Percentiles rank a stretch among this genome's conserved stretches.
Conservation (phyloP, 2,329 filamentous ascomycete species). For the Aureobasidium zeae region DNA sequence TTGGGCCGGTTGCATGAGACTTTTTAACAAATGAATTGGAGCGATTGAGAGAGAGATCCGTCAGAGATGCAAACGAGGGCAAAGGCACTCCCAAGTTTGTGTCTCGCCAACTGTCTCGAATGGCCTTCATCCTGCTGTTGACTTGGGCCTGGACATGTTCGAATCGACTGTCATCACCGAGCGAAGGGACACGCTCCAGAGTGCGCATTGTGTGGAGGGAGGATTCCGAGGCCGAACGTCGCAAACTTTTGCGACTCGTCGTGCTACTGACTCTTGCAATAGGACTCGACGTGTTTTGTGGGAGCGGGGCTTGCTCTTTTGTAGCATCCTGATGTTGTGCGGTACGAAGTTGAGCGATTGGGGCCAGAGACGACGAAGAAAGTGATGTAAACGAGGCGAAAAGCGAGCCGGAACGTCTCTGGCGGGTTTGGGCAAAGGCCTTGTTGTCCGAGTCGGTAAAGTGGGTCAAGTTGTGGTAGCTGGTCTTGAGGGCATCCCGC, state of each 20-base stretch:
- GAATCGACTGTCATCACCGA: slow-evolving; percentile 76
- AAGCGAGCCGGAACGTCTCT: slow-evolving; percentile 12
- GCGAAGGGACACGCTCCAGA: slow-evolving; percentile 67
- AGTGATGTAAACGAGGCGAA: slow-evolving; percentile 11
- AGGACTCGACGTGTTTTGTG: not conserved
- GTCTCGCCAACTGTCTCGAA: slow-evolving; percentile 79
- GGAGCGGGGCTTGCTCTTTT: not conserved
- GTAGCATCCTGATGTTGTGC: not conserved
- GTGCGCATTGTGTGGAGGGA: slow-evolving; percentile 64
- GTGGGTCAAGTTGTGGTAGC: slow-evolving; percentile 22
- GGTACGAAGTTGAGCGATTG: not conserved
- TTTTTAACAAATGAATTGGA: slow-evolving; percentile 6
- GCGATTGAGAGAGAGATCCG: slow-evolving; percentile 23
- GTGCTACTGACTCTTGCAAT: slow-evolving; percentile 11
- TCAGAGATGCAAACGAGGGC: slow-evolving; percentile 43
- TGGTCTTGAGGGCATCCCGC: slow-evolving; percentile 24
- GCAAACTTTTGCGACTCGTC: slow-evolving; percentile 30
- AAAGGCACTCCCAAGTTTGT: slow-evolving; percentile 58
- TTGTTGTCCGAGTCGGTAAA: slow-evolving; percentile 17
- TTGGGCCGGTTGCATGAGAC: not conserved
- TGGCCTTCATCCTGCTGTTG: slow-evolving; percentile 81
- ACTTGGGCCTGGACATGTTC: slow-evolving; percentile 73
- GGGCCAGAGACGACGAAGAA: not conserved
- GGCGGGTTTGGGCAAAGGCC: slow-evolving; percentile 11
- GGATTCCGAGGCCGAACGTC: slow-evolving; percentile 63